Percentiles rank a stretch among this genome's conserved stretches.
Evolutionary conservation across 495 filamentous ascomycete genomes (phyloP).

Genomic region (Penicillium parvum): DNA sequence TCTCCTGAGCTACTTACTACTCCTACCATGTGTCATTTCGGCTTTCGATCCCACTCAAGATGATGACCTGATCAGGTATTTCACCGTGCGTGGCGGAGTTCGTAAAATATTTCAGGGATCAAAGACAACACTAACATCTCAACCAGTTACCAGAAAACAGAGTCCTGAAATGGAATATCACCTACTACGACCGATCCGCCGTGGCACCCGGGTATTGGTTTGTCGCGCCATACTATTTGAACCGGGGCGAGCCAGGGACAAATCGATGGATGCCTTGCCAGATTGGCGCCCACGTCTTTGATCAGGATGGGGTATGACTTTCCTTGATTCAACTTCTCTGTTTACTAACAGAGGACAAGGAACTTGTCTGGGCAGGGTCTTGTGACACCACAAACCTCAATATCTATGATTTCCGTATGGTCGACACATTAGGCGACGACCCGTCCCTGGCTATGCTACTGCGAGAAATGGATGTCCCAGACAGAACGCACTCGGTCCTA

Average conservation of each 20-base stretch:
- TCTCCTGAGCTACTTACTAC: too few species aligned
- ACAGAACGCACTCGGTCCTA: not conserved
- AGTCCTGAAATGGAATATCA: constrained; percentile 9
- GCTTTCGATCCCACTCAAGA: too few species aligned
- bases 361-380: constrained; percentile 6
- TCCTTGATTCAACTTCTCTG: too few species aligned
- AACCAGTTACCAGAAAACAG: constrained; percentile 4
- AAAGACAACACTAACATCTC: too few species aligned
- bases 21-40: too few species aligned
- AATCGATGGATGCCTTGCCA: constrained; percentile 9
- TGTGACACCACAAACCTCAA: constrained; percentile 1
- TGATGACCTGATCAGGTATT: too few species aligned
- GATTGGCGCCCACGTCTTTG: constrained; percentile 9
- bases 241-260: constrained; percentile 3
- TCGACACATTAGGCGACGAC: too few species aligned
- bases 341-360: too few species aligned
- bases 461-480: not conserved
- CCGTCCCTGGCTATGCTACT: too few species aligned
- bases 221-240: constrained; percentile 3
- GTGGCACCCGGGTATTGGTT: constrained; percentile 8
- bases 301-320: constrained; percentile 6
- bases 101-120: too few species aligned
- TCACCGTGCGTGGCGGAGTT: too few species aligned
- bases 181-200: constrained; percentile 1
- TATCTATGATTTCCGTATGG: constrained; percentile 4